Conservation (phyloP, 2,329 filamentous ascomycete genomes). For the Apiospora marii region DNA sequence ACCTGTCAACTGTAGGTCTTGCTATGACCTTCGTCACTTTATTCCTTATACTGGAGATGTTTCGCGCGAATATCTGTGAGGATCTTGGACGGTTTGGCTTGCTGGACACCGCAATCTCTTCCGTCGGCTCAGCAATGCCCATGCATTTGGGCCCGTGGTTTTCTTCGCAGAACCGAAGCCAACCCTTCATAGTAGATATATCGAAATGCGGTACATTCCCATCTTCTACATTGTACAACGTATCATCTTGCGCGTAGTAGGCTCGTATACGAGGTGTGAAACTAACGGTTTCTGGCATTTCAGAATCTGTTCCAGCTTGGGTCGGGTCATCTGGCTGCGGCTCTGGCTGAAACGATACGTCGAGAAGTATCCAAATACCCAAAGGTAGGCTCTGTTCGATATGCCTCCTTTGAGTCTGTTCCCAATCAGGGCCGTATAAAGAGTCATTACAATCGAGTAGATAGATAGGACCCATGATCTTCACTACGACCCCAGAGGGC, state of each 20-base stretch:
- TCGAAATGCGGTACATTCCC: not conserved
- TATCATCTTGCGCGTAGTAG: not conserved
- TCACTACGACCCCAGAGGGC: not conserved
- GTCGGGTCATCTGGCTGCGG: not conserved
- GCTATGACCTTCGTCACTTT: too few species aligned
- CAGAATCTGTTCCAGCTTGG: not conserved
- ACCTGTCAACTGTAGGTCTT: too few species aligned
- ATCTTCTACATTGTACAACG: not conserved
- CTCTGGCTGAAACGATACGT: not conserved
- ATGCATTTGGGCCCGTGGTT: not conserved
- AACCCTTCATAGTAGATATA: not conserved
- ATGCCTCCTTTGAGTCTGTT: not conserved
- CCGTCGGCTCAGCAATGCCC: not conserved
- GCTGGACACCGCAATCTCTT: too few species aligned
- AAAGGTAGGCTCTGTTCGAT: not conserved
- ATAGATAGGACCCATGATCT: not conserved
- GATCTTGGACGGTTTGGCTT: too few species aligned
- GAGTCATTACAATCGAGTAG: not conserved
- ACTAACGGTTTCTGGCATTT: too few species aligned
- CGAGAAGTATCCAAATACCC: not conserved
- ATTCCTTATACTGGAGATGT: too few species aligned
- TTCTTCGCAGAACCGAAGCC: constrained; percentile 1
- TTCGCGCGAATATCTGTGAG: too few species aligned
- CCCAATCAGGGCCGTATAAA: not conserved
- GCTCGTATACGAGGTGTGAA: not conserved